phyloP scores from a whole-genome alignment of 805 yeast species.

The Yarrowia yakushimensis region DNA sequence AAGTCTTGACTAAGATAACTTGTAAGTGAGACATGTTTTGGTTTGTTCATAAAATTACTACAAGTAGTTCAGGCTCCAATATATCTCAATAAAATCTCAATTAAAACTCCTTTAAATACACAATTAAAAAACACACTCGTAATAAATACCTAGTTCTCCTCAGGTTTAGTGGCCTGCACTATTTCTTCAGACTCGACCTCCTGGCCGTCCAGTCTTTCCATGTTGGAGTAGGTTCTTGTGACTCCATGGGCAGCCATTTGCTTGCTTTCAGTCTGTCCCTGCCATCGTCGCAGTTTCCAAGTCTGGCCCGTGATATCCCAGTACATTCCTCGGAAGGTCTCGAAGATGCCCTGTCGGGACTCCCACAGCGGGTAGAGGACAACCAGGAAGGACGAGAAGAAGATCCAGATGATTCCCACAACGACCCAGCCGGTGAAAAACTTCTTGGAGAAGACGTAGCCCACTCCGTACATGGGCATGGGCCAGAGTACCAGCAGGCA shows the following conservation, averaged over 20 bases:
- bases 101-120: too few species aligned
- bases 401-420: constrained; percentile 79
- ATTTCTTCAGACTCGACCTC: neutral
- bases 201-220: neutral
- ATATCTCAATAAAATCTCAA: too few species aligned
- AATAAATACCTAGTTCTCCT: too few species aligned
- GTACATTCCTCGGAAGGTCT: constrained; percentile 72
- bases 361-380: constrained; percentile 68
- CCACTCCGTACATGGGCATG: constrained; percentile 87
- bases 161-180: neutral
- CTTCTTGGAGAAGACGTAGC: constrained; percentile 66
- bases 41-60: too few species aligned
- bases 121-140: neutral
- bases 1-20: too few species aligned
- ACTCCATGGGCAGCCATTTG: constrained; percentile 11
- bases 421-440: constrained; percentile 90
- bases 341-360: constrained; percentile 63
- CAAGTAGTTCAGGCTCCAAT: too few species aligned
- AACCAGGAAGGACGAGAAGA: constrained; percentile 50
- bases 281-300: constrained; percentile 73
- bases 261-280: constrained; percentile 36
- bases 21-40: too few species aligned
- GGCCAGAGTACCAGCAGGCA: constrained; percentile 78
- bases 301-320: constrained; percentile 83
- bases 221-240: neutral